A percentile compares a stretch with the other conserved stretches of the same genome.
Evolutionary conservation across 208 protist genomes (phyloP).

Genomic region (Leishmania braziliensis): DNA sequence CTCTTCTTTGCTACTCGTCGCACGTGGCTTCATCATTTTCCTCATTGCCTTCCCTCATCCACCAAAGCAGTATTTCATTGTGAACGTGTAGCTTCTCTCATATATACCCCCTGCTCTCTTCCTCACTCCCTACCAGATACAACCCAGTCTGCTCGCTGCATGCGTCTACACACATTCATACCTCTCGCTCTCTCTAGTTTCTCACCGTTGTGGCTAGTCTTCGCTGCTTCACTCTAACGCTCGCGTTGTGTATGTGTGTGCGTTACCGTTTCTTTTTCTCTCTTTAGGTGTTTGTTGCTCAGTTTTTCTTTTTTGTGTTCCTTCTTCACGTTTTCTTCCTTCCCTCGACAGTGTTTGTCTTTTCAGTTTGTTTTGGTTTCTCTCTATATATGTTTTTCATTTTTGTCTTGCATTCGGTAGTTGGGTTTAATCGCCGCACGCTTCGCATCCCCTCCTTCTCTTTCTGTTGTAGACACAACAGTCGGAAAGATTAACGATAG

Average conservation of each 20-base stretch:
- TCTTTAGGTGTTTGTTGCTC: neutral
- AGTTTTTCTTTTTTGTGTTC: neutral
- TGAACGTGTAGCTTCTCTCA: neutral
- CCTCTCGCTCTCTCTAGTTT: constrained; percentile 11
- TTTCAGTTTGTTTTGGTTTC: neutral
- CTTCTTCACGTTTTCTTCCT: neutral
- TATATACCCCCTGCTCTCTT: neutral
- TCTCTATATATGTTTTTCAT: neutral
- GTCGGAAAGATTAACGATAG: neutral
- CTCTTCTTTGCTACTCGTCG: neutral
- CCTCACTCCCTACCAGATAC: neutral
- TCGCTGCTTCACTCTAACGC: neutral
- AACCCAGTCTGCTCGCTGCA: neutral
- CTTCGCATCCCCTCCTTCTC: neutral
- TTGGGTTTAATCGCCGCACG: neutral
- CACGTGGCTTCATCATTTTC: neutral
- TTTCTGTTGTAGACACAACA: neutral
- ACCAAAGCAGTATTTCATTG: neutral
- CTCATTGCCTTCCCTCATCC: neutral
- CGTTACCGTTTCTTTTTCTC: neutral
- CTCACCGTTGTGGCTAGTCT: neutral
- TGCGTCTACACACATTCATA: neutral
- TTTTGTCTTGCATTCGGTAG: neutral
- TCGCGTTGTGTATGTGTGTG: neutral
- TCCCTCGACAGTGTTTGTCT: neutral